phyloP scores from a whole-genome alignment of 306 rosid genomes.

The Castanea crenata region DNA sequence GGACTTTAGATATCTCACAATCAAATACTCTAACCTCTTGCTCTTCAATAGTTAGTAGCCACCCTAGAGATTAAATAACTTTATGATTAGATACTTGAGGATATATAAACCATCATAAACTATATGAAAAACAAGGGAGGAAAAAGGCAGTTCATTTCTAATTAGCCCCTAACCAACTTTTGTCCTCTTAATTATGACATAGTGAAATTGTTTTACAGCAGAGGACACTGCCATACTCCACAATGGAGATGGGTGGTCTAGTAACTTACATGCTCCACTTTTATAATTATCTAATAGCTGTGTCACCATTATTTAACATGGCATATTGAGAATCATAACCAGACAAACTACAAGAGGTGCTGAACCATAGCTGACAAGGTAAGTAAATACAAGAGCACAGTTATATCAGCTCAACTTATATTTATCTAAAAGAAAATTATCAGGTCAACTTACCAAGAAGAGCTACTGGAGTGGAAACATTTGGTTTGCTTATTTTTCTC shows the following conservation, averaged over 20 bases:
- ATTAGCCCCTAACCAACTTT: constrained; percentile 21
- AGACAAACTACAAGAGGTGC: constrained; percentile 7
- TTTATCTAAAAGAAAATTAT: background rate
- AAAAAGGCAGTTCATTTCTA: constrained; percentile 24
- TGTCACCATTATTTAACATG: constrained; percentile 18
- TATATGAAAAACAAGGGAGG: background rate
- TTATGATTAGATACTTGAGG: constrained; percentile 1
- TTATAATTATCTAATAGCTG: constrained; percentile 4
- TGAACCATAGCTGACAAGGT: background rate
- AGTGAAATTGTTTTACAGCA: constrained; percentile 10
- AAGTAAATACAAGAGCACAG: background rate
- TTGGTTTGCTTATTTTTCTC: constrained; percentile 50
- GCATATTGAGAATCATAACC: constrained; percentile 17
- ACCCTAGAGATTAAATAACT: constrained; percentile 44
- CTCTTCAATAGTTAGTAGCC: constrained; percentile 66
- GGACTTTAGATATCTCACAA: constrained; percentile 39
- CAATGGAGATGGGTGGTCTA: constrained; percentile 1
- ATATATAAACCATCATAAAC: constrained; percentile 7
- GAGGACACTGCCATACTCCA: constrained; percentile 15
- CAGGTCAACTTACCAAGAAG: constrained; percentile 60
- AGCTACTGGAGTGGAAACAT: constrained; percentile 58
- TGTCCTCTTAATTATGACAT: constrained; percentile 21
- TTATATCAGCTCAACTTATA: constrained; percentile 33
- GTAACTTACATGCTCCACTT: constrained; percentile 18
- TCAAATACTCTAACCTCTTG: constrained; percentile 55